Conservation (phyloP, 1,284 basidiomycete genomes). For the Rhodofomes roseus region DNA sequence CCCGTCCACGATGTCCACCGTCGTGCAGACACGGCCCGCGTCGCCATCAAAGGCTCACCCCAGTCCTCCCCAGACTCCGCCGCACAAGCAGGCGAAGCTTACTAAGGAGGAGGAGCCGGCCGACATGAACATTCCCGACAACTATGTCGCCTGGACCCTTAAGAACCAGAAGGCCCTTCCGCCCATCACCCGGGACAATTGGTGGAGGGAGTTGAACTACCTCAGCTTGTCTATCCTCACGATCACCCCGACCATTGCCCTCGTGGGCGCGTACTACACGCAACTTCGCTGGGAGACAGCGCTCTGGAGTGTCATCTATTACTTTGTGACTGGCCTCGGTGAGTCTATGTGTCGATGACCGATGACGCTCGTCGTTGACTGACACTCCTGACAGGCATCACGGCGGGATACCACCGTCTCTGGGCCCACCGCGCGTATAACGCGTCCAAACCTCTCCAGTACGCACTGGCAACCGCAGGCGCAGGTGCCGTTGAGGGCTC, state of each 20-base stretch:
- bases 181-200: slow-evolving; percentile 71
- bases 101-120: slow-evolving; percentile 42
- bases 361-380: not conserved
- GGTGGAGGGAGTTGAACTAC: slow-evolving; percentile 71
- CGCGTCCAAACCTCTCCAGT: slow-evolving; percentile 78
- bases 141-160: slow-evolving; percentile 86
- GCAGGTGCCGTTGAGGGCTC: slow-evolving; percentile 89
- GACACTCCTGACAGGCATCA: slow-evolving; percentile 40
- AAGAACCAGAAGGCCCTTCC: slow-evolving; percentile 75
- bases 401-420: slow-evolving; percentile 86
- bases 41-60: slow-evolving; percentile 4
- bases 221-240: slow-evolving; percentile 55
- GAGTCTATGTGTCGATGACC: slow-evolving; percentile 10
- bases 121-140: slow-evolving; percentile 78
- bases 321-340: slow-evolving; percentile 85
- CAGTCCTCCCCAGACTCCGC: slow-evolving; percentile 2
- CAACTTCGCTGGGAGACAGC: slow-evolving; percentile 66
- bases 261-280: slow-evolving; percentile 64
- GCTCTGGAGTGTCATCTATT: slow-evolving; percentile 73
- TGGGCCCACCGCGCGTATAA: slow-evolving; percentile 94
- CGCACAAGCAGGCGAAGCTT: slow-evolving; percentile 1
- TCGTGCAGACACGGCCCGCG: slow-evolving; percentile 3
- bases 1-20: slow-evolving; percentile 6
- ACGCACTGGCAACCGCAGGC: slow-evolving; percentile 73
- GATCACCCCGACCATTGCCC: slow-evolving; percentile 67